phyloP scores from a whole-genome alignment of 371 early-diverging fungal genomes.

The Apophysomyces variabilis region DNA sequence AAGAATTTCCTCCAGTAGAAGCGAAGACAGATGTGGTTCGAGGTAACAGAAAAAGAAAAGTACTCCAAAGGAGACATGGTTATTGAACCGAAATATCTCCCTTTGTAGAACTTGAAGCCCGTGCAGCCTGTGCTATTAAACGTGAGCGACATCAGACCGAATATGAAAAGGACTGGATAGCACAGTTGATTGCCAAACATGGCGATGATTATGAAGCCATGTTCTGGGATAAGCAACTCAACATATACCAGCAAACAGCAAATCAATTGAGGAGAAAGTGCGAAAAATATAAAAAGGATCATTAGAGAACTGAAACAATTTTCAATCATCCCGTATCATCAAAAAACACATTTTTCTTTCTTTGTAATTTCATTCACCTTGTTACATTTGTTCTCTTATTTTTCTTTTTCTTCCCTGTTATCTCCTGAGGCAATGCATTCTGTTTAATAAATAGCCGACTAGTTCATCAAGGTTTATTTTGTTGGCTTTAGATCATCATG shows the following conservation, averaged over 20 bases:
- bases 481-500: no score
- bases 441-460: neutral
- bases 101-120: conserved; percentile 54
- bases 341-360: neutral
- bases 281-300: conserved; percentile 24
- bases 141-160: conserved; percentile 64
- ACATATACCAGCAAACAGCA: conserved; percentile 79
- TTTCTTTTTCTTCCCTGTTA: neutral
- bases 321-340: no score
- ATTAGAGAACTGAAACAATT: neutral
- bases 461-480: no score
- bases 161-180: conserved; percentile 68
- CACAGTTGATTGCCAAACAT: conserved; percentile 74
- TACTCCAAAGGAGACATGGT: neutral
- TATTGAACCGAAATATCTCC: neutral
- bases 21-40: conserved; percentile 71
- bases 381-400: neutral
- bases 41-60: conserved; percentile 24
- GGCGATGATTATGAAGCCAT: conserved; percentile 86
- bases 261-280: conserved; percentile 78
- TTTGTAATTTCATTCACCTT: neutral
- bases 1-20: conserved; percentile 50
- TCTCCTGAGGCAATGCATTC: neutral
- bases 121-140: conserved; percentile 58
- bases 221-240: conserved; percentile 87